Evolutionary conservation across 148 eudicot genomes (phyloP), one percentile per base, ranked within the genome.

Genomic region (Spergularia bocconei): DNA sequence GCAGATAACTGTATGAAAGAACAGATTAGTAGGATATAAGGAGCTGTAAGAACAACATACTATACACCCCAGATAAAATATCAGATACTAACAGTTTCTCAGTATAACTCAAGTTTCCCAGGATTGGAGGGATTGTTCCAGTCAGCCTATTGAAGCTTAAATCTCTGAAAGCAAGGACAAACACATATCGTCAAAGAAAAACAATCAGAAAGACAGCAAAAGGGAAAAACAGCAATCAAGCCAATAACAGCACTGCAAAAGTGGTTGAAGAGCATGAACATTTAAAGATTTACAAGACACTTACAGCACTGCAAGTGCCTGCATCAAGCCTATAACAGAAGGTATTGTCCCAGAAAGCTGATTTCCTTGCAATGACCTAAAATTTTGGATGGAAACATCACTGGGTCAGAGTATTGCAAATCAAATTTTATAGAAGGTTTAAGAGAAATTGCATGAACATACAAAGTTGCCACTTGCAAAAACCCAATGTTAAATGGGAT

Each of bases 401-500:
- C 56, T 17, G 50, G 4, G 7, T 52, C 36, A 74, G 50, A 60
- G 1, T 13, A 55, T 44, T 1, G 36, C 0, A 68, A 69, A 59
- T 36, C 20, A 41, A 41, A 73, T 44, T 70, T 12, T 8, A 25
- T 2, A 59, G 63, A 68, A 20, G 19, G 41, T 29, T 6, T n/a
- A 57, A 23, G 64, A 29, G 33, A 65, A 66, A 29, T 4, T 56
- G 62, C 51, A 41, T 63, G 33, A 9, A 79, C 97, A 77, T 87
- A 96, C 99, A 96, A 77, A 57, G 99, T 96, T 51, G 99, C 99
- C 57, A 96, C 98, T 89, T 96, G 99, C 82, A 96, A 85, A 82
- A 92, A 96, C 20, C 99, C 99, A 29, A 96, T 88, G 64, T 96
- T 90, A 81, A 92, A 96, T 36, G 99, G 99, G 69, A 96, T 96